These are phyloP conservation scores for Tulasnella sp. DNA, from an alignment of 768 basidiomycete genomes.

Conservation along the genomic window DNA sequence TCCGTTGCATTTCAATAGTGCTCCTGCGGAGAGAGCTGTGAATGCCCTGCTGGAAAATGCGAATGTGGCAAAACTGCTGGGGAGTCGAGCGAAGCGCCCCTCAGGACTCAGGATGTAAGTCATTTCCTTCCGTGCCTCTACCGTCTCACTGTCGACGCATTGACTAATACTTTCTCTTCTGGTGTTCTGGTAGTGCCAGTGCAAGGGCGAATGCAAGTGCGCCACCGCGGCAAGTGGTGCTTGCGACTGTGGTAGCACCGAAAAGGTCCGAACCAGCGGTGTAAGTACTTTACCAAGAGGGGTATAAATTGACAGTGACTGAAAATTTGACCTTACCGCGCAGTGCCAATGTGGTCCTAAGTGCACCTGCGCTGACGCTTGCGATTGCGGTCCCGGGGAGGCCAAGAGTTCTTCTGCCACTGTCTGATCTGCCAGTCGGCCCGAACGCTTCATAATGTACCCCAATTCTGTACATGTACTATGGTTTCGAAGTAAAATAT, in stretches of 20 bases:
- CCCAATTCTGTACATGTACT: background rate
- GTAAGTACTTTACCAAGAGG: background rate
- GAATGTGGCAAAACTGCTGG: background rate
- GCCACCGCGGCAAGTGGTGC: background rate
- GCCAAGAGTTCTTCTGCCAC: background rate
- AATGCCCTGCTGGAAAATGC: background rate
- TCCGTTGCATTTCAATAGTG: background rate
- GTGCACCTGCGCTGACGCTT: background rate
- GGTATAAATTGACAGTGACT: background rate
- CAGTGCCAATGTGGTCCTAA: conserved; percentile 7
- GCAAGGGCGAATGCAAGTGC: conserved; percentile 8
- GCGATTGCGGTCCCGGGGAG: background rate
- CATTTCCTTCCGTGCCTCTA: background rate
- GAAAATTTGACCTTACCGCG: background rate
- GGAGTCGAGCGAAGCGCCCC: background rate
- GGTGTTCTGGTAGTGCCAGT: background rate
- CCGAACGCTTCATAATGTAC: background rate
- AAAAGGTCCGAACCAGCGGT: background rate
- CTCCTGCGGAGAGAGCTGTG: background rate
- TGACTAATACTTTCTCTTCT: background rate
- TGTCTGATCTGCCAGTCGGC: background rate
- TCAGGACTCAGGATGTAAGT: background rate
- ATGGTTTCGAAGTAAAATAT: background rate
- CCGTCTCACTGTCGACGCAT: background rate
- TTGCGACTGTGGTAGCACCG: background rate